A percentile compares a stretch with the other conserved stretches of the same genome.
Conservation (phyloP, 1,284 basidiomycete genomes). For the Cryptococcus sp. region DNA sequence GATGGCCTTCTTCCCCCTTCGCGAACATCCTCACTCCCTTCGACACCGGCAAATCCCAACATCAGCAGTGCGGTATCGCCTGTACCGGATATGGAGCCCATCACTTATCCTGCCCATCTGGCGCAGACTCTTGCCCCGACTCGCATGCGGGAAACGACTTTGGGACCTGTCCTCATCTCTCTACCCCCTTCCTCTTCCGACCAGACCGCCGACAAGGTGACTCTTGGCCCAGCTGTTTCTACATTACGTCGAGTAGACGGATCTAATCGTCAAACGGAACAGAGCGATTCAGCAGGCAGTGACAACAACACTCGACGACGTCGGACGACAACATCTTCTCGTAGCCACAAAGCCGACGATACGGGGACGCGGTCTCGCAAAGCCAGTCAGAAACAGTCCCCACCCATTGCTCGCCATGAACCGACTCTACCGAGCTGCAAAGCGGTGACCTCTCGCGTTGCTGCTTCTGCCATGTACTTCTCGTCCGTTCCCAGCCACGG, state of each 20-base stretch:
- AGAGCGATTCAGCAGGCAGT: too few species aligned
- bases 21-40: conserved; percentile 2
- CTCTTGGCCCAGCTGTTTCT: too few species aligned
- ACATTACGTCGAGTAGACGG: too few species aligned
- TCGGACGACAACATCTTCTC: too few species aligned
- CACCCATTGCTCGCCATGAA: neutral
- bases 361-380: too few species aligned
- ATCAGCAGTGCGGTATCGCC: neutral
- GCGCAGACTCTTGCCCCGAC: conserved; percentile 20
- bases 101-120: conserved; percentile 27
- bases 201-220: too few species aligned
- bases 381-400: too few species aligned
- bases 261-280: too few species aligned
- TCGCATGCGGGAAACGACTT: too few species aligned
- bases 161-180: neutral
- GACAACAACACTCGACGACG: too few species aligned
- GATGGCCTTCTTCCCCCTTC: conserved; percentile 5
- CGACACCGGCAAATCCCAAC: neutral
- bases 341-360: too few species aligned
- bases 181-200: neutral
- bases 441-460: conserved; percentile 19
- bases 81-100: conserved; percentile 19
- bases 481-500: conserved; percentile 77
- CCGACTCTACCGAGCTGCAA: conserved; percentile 2
- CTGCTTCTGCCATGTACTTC: conserved; percentile 68